Percentiles rank a stretch among this genome's conserved stretches.
Evolutionary conservation across 108 stramenopile genomes (phyloP).

Genomic region (Skeletonema costatum): DNA sequence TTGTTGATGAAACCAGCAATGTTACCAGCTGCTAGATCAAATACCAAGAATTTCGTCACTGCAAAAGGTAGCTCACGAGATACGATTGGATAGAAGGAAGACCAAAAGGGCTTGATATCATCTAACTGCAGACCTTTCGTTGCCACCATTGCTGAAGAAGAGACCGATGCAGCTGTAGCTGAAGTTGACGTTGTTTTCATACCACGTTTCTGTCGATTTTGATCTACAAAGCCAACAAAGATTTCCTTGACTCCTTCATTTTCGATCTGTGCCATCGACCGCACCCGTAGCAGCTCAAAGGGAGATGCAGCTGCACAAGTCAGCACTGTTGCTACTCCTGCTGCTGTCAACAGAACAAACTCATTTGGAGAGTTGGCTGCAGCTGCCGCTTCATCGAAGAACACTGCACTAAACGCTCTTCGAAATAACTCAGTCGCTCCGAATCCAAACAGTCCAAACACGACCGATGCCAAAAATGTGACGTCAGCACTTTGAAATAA

Average conservation of each 20-base stretch:
- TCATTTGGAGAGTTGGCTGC: conserved; percentile 44
- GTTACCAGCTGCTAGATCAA: conserved; percentile 71
- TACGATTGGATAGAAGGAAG: conserved; percentile 74
- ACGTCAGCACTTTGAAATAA: conserved; percentile 90
- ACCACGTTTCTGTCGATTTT: conserved; percentile 33
- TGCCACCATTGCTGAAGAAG: background rate
- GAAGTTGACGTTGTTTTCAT: conserved; percentile 4
- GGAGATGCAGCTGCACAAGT: conserved; percentile 71
- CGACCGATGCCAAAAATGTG: conserved; percentile 83
- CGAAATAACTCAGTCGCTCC: conserved; percentile 91
- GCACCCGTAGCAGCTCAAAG: conserved; percentile 75
- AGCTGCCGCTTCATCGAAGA: conserved; percentile 53
- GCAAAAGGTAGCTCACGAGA: conserved; percentile 90
- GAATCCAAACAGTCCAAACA: conserved; percentile 90
- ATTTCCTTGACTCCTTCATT: conserved; percentile 57
- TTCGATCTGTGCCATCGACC: conserved; percentile 74
- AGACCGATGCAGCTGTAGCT: background rate
- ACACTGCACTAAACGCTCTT: conserved; percentile 69
- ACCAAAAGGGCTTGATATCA: conserved; percentile 70
- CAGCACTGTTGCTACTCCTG: conserved; percentile 68
- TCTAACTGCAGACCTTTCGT: conserved; percentile 26
- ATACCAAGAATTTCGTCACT: conserved; percentile 82
- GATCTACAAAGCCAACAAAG: conserved; percentile 62
- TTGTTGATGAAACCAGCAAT: conserved; percentile 62
- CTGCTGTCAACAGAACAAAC: conserved; percentile 71